Percentiles rank a stretch among this genome's conserved stretches.
Conservation (phyloP, 768 basidiomycete genomes). For the Russula brevipes region DNA sequence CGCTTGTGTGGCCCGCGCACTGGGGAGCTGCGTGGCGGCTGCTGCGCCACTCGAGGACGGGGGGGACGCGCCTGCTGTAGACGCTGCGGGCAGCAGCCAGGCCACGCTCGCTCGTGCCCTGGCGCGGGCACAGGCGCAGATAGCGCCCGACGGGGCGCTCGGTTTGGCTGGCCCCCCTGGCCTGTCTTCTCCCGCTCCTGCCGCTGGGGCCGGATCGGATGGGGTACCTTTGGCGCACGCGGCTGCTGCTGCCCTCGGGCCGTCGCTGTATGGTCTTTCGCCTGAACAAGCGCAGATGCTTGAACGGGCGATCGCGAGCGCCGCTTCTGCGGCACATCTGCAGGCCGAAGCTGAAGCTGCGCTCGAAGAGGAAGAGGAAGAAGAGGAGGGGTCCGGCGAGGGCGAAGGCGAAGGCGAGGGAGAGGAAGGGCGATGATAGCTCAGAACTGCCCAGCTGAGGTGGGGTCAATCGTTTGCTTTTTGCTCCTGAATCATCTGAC, state of each 20-base stretch:
- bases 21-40: not conserved
- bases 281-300: constrained; percentile 66
- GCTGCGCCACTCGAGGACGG: constrained; percentile 11
- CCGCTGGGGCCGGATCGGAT: not conserved
- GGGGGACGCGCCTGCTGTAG: not conserved
- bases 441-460: no score
- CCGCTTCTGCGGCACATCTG: constrained; percentile 68
- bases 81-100: constrained; percentile 47
- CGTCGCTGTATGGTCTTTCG: constrained; percentile 67
- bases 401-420: constrained; percentile 30
- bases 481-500: no score
- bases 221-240: not conserved
- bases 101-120: constrained; percentile 69
- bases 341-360: constrained; percentile 77
- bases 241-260: constrained; percentile 12
- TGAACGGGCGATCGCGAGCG: constrained; percentile 69
- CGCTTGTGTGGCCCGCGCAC: constrained; percentile 18
- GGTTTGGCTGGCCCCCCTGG: constrained; percentile 18
- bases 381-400: constrained; percentile 37
- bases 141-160: constrained; percentile 18
- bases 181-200: constrained; percentile 14
- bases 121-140: constrained; percentile 58
- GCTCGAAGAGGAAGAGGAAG: constrained; percentile 63
- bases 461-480: no score
- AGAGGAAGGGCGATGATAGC: not conserved